phyloP scores from a whole-genome alignment of 2,329 filamentous ascomycete species.

The Xylaria sp. region DNA sequence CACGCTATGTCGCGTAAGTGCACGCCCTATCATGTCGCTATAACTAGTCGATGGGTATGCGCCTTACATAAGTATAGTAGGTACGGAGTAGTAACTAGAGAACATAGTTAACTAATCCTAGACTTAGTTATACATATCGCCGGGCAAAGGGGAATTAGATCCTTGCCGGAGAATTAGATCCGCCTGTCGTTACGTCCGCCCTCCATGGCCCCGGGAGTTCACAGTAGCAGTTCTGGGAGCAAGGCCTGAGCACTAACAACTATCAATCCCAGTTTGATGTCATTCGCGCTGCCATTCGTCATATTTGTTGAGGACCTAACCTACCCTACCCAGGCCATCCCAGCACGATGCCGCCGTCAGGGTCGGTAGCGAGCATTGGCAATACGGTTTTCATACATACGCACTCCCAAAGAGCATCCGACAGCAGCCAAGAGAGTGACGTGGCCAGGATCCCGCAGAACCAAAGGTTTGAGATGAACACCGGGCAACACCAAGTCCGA shows the following conservation, averaged over 20 bases:
- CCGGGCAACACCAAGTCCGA: neutral
- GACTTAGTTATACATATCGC: neutral
- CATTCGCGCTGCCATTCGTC: conserved; percentile 18
- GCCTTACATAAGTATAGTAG: neutral
- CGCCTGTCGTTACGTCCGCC: conserved; percentile 7
- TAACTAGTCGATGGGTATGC: neutral
- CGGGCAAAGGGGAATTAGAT: conserved; percentile 8
- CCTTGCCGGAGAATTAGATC: conserved; percentile 26
- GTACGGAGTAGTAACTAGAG: too few species aligned
- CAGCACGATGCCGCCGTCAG: conserved; percentile 8
- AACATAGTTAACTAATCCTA: too few species aligned
- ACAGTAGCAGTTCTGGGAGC: conserved; percentile 4
- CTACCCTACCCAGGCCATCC: conserved; percentile 11
- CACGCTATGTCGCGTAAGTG: neutral
- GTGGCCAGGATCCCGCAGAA: neutral
- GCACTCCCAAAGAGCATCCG: neutral
- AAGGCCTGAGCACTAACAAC: neutral
- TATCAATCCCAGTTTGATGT: conserved; percentile 16
- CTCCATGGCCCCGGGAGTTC: neutral
- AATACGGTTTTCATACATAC: neutral
- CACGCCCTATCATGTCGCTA: neutral
- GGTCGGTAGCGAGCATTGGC: conserved; percentile 13
- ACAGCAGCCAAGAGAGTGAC: neutral
- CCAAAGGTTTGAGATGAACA: conserved; percentile 8
- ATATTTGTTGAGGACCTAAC: conserved; percentile 9